phyloP scores from a whole-genome alignment of 2,329 filamentous ascomycete species.

The Mycosphaerella arachidis region DNA sequence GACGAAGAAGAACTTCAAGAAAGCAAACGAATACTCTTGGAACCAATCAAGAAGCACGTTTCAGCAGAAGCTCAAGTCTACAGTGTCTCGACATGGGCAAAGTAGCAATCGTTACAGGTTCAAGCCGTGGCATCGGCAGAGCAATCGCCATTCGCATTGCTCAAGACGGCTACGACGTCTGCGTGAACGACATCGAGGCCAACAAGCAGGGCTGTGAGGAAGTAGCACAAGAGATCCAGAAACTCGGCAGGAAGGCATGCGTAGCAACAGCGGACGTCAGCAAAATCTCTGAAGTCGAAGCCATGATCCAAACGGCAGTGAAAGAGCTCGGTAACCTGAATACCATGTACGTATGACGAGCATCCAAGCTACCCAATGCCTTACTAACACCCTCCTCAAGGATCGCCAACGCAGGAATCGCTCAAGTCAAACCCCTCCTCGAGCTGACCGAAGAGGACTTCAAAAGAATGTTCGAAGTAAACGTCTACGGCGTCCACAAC shows the following conservation, averaged over 20 bases:
- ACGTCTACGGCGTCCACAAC: constrained; percentile 62
- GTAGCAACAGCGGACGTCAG: constrained; percentile 59
- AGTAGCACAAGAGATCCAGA: constrained; percentile 50
- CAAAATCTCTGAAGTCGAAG: constrained; percentile 50
- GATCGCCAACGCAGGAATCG: constrained; percentile 61
- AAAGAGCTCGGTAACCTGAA: constrained; percentile 50
- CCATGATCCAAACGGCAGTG: constrained; percentile 51
- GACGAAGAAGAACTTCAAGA: not conserved
- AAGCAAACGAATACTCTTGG: no score
- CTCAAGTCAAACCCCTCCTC: constrained; percentile 53
- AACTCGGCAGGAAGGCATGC: constrained; percentile 50
- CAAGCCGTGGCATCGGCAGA: constrained; percentile 46
- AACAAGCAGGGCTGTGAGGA: constrained; percentile 52
- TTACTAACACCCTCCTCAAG: constrained; percentile 13
- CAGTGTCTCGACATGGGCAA: constrained; percentile 2
- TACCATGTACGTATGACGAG: constrained; percentile 36
- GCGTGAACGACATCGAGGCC: constrained; percentile 58
- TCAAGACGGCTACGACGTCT: constrained; percentile 61
- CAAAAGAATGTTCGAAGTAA: constrained; percentile 58
- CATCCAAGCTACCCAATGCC: not conserved
- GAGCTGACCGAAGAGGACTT: constrained; percentile 56
- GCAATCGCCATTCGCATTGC: constrained; percentile 61
- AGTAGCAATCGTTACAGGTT: constrained; percentile 36
- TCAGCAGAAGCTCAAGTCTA: no score
- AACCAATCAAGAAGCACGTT: not conserved